Conservation (phyloP, 192 early-diverging fungal species). For the Pilaira anomala region DNA sequence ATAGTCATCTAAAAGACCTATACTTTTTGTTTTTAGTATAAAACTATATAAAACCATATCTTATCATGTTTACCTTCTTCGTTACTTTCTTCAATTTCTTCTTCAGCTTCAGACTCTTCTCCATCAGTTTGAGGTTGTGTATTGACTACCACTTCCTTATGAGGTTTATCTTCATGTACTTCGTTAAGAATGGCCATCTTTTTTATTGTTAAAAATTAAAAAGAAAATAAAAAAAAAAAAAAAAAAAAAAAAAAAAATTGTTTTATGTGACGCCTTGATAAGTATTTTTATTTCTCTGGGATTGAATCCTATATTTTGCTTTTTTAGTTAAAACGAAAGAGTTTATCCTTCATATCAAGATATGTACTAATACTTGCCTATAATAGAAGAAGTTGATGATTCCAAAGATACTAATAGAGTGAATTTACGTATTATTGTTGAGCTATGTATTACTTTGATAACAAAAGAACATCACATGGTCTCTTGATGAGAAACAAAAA, state of each 20-base stretch:
- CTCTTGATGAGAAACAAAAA: no score
- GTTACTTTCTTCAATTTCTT: constrained; percentile 9
- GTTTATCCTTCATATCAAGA: no score
- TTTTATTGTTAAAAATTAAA: background rate
- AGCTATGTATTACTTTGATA: no score
- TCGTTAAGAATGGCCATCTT: background rate
- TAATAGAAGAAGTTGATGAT: no score
- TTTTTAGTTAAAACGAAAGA: no score
- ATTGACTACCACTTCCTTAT: background rate
- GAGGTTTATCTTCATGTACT: background rate
- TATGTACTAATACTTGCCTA: no score
- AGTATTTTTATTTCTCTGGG: no score
- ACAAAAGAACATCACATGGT: no score
- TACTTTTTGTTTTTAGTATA: background rate
- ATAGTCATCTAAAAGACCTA: constrained; percentile 42
- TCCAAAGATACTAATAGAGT: no score
- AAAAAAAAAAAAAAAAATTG: background rate
- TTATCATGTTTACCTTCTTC: constrained; percentile 10
- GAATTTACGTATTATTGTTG: no score
- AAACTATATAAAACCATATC: background rate
- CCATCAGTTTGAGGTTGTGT: background rate
- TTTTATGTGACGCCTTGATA: background rate
- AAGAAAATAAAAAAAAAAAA: background rate
- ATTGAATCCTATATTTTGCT: no score
- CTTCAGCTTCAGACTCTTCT: constrained; percentile 9